Conservation (phyloP, 2,329 filamentous ascomycete species). For the Penicillium sp. region DNA sequence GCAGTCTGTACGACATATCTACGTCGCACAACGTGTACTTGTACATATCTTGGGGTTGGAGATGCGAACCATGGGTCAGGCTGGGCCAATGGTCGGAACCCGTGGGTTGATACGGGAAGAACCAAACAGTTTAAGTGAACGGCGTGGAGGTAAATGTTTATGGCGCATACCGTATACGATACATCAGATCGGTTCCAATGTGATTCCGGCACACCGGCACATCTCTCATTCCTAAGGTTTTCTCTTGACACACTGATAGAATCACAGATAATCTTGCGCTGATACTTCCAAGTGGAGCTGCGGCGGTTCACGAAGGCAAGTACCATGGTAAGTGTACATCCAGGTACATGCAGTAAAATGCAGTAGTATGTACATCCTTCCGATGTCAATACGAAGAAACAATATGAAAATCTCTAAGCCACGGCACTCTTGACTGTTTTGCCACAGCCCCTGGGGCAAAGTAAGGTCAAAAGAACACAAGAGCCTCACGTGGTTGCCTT, state of each 20-base stretch:
- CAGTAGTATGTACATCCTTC: background rate
- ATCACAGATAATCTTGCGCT: too few relatives aligned
- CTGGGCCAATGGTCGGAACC: slow-evolving; percentile 1
- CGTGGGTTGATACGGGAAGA: slow-evolving; percentile 10
- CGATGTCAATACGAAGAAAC: background rate
- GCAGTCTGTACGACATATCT: background rate
- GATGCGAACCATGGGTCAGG: slow-evolving; percentile 1
- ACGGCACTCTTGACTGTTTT: slow-evolving; percentile 8
- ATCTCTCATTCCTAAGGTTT: too few relatives aligned
- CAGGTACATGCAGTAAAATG: background rate
- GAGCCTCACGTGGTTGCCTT: slow-evolving; percentile 18
- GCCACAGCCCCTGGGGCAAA: slow-evolving; percentile 12
- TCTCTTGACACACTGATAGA: too few relatives aligned
- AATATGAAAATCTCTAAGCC: slow-evolving; percentile 7
- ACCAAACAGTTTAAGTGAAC: slow-evolving; percentile 1
- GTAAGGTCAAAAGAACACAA: background rate
- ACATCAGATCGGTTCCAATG: too few relatives aligned
- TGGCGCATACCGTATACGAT: too few relatives aligned
- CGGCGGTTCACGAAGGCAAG: too few relatives aligned
- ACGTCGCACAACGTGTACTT: background rate
- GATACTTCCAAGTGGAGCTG: too few relatives aligned
- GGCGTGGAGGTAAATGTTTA: background rate
- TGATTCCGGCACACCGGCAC: too few relatives aligned
- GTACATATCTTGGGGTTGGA: background rate
- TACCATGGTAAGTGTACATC: too few relatives aligned